These are phyloP conservation scores for Phytophthora pisi DNA, from an alignment of 352 stramenopile species.

Conservation along the genomic window DNA sequence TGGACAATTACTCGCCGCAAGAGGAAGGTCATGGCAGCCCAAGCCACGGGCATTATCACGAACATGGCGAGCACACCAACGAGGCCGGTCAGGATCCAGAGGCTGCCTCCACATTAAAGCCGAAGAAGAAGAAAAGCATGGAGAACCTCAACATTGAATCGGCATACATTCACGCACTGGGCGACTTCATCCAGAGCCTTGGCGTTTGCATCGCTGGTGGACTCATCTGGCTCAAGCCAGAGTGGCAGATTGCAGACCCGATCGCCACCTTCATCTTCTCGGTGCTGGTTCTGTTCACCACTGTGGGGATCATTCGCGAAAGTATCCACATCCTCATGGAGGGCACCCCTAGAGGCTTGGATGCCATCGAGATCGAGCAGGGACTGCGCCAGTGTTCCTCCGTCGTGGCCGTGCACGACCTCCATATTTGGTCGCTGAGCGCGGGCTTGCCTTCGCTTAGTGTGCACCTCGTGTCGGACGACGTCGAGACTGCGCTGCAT, in stretches of 20 bases:
- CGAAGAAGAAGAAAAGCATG: constrained; percentile 36
- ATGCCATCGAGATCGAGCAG: constrained; percentile 77
- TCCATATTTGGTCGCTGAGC: constrained; percentile 97
- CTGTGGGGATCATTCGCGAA: constrained; percentile 84
- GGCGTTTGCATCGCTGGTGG: constrained; percentile 94
- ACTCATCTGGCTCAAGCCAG: constrained; percentile 95
- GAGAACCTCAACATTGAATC: constrained; percentile 95
- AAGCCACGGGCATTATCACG: constrained; percentile 20
- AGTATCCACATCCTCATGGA: constrained; percentile 95
- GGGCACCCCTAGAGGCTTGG: constrained; percentile 89
- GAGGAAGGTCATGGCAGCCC: background rate
- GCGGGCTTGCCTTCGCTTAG: constrained; percentile 86
- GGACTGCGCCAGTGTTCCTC: constrained; percentile 67
- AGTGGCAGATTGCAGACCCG: constrained; percentile 95
- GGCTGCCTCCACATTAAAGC: constrained; percentile 2
- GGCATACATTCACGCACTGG: constrained; percentile 97
- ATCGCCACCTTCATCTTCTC: constrained; percentile 98
- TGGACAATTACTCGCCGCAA: background rate
- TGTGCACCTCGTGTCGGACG: constrained; percentile 86
- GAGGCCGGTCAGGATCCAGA: constrained; percentile 10
- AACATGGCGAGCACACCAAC: background rate
- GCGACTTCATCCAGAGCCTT: constrained; percentile 96
- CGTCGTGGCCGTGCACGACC: constrained; percentile 93
- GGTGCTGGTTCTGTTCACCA: constrained; percentile 93
- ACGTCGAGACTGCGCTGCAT: constrained; percentile 55